Percentiles rank a stretch among this genome's conserved stretches.
phyloP scores from a whole-genome alignment of 1,139 yeast species.

The Lodderomyces theae region DNA sequence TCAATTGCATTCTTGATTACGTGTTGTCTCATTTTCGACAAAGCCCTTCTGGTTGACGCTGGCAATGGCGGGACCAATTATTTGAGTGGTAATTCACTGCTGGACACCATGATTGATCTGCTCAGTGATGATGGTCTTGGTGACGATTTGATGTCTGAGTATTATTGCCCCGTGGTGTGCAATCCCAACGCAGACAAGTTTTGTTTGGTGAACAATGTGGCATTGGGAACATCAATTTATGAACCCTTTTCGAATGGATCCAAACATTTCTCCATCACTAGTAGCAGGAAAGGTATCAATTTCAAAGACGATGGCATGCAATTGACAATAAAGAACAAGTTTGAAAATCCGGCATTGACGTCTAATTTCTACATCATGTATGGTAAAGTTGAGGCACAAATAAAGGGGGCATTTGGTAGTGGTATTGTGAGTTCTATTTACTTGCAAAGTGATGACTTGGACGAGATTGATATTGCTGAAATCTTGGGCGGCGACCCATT shows the following conservation, averaged over 20 bases:
- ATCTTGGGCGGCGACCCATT: constrained; percentile 38
- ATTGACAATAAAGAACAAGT: constrained; percentile 24
- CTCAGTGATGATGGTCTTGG: neutral
- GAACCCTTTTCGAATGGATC: constrained; percentile 17
- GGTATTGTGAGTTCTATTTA: constrained; percentile 47
- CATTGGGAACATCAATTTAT: constrained; percentile 18
- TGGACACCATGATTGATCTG: constrained; percentile 1
- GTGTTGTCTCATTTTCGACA: neutral
- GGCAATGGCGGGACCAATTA: no score
- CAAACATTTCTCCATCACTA: constrained; percentile 13
- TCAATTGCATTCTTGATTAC: neutral
- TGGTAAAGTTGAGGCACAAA: constrained; percentile 43
- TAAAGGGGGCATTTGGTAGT: constrained; percentile 35
- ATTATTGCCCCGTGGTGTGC: constrained; percentile 15
- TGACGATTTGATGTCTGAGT: neutral
- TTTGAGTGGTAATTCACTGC: no score
- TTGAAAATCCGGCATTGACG: constrained; percentile 39
- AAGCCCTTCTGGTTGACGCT: neutral
- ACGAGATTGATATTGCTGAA: constrained; percentile 48
- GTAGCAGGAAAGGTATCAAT: constrained; percentile 12
- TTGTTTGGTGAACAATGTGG: constrained; percentile 25
- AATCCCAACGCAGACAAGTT: constrained; percentile 23
- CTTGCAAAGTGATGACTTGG: constrained; percentile 46
- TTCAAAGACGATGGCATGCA: constrained; percentile 16
- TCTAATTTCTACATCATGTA: constrained; percentile 38